Conservation (phyloP, 2,329 filamentous ascomycete genomes). For the Penicillium freii region DNA sequence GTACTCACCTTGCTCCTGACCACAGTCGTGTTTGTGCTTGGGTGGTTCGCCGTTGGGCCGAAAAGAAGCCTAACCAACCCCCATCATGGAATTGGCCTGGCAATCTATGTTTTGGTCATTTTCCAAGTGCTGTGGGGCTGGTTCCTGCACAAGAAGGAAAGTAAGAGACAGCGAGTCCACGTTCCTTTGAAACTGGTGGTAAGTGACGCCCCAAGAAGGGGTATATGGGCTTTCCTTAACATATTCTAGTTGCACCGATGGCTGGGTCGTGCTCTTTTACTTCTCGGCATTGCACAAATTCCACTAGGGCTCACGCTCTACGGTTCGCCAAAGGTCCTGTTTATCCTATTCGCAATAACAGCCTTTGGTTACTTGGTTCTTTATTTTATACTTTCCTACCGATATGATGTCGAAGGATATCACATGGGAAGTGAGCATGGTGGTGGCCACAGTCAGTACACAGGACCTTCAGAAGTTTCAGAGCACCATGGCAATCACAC, state of each 20-base stretch:
- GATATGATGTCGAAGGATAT: slow-evolving; percentile 53
- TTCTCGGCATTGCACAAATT: slow-evolving; percentile 83
- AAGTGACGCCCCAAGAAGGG: slow-evolving; percentile 10
- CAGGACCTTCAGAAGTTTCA: slow-evolving; percentile 52
- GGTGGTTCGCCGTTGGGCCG: slow-evolving; percentile 63
- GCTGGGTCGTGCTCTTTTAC: slow-evolving; percentile 72
- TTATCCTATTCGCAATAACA: slow-evolving; percentile 81
- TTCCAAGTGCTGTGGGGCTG: slow-evolving; percentile 60
- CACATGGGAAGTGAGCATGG: slow-evolving; percentile 56
- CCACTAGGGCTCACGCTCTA: slow-evolving; percentile 88
- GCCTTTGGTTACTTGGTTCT: slow-evolving; percentile 67
- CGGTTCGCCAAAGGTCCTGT: slow-evolving; percentile 79
- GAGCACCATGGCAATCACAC: slow-evolving; percentile 47
- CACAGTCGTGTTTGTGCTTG: slow-evolving; percentile 62
- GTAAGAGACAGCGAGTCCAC: slow-evolving; percentile 52
- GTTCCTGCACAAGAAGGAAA: slow-evolving; percentile 55
- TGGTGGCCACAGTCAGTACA: slow-evolving; percentile 58
- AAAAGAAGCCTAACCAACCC: slow-evolving; percentile 62
- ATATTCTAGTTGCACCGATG: slow-evolving; percentile 77
- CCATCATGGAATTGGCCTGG: slow-evolving; percentile 65
- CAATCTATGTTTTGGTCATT: slow-evolving; percentile 60
- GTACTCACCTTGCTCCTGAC: slow-evolving; percentile 59
- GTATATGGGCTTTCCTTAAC: slow-evolving; percentile 25
- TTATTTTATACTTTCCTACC: slow-evolving; percentile 79
- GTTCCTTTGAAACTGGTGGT: slow-evolving; percentile 60